phyloP scores from a whole-genome alignment of 495 filamentous ascomycete genomes.

The Articulospora tetracladia region DNA sequence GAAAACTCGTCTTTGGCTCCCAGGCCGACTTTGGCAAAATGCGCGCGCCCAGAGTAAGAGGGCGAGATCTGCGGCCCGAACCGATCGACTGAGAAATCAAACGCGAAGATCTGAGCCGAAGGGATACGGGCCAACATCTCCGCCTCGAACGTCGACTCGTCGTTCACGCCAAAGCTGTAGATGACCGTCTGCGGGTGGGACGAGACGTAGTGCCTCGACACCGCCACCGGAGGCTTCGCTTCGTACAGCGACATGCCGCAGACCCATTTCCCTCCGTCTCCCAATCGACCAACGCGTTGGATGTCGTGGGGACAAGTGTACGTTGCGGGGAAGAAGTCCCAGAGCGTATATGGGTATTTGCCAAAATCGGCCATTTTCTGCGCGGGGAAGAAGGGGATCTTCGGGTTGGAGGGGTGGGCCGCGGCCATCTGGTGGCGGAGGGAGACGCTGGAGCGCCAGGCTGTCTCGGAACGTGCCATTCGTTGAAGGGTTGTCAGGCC shows the following conservation, averaged over 20 bases:
- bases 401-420: constrained; percentile 6
- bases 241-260: constrained; percentile 29
- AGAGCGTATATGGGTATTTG: constrained; percentile 28
- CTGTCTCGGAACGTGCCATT: constrained; percentile 15
- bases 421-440: constrained; percentile 18
- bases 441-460: constrained; percentile 13
- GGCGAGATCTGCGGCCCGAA: constrained; percentile 24
- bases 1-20: constrained; percentile 18
- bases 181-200: constrained; percentile 17
- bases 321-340: constrained; percentile 30
- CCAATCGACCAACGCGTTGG: constrained; percentile 28
- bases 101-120: constrained; percentile 25
- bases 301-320: constrained; percentile 31
- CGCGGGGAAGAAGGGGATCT: constrained; percentile 17
- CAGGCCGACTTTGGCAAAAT: constrained; percentile 26
- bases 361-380: constrained; percentile 10
- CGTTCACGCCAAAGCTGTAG: constrained; percentile 31
- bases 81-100: constrained; percentile 27
- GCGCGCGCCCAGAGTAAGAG: constrained; percentile 8
- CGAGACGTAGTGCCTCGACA: neutral
- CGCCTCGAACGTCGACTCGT: constrained; percentile 27
- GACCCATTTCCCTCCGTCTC: constrained; percentile 34
- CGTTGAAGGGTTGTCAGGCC: constrained; percentile 15
- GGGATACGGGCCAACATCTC: constrained; percentile 28
- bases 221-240: constrained; percentile 2